A percentile compares a stretch with the other conserved stretches of the same genome.
phyloP scores from a whole-genome alignment of 2,329 filamentous ascomycete genomes.

The Cadophora sp. region DNA sequence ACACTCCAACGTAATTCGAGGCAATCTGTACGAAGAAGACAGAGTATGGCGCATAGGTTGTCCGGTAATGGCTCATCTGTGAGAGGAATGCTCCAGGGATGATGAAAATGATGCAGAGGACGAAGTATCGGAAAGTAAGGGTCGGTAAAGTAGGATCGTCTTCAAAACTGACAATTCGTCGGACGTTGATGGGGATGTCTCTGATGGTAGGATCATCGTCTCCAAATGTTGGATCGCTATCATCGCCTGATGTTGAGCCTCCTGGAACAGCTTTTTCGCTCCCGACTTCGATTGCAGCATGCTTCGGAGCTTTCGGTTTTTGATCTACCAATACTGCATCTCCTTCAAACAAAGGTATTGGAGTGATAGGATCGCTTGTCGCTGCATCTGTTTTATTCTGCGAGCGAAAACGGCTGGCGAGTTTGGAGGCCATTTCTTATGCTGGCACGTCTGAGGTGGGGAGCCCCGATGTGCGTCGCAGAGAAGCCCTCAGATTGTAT shows the following conservation, averaged over 20 bases:
- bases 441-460: background rate
- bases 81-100: slow-evolving; percentile 63
- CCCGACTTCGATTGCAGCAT: background rate
- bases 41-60: slow-evolving; percentile 59
- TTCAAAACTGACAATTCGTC: slow-evolving; percentile 62
- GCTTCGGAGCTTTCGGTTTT: background rate
- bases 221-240: background rate
- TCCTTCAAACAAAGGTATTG: background rate
- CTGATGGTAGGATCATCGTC: slow-evolving; percentile 55
- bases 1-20: slow-evolving; percentile 54
- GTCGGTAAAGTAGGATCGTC: slow-evolving; percentile 62
- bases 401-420: background rate
- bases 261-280: background rate
- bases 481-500: background rate
- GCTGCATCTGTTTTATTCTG: background rate
- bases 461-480: background rate
- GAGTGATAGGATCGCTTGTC: background rate
- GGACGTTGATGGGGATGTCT: slow-evolving; percentile 61
- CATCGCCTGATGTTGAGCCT: background rate
- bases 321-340: background rate
- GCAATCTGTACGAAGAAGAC: slow-evolving; percentile 66
- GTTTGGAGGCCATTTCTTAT: background rate
- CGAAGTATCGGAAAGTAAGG: slow-evolving; percentile 65
- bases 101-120: slow-evolving; percentile 62
- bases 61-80: slow-evolving; percentile 62